A percentile compares a stretch with the other conserved stretches of the same genome.
Evolutionary conservation across 83 land plant species (phyloP).

Genomic region (Diphasiastrum complanatum): DNA sequence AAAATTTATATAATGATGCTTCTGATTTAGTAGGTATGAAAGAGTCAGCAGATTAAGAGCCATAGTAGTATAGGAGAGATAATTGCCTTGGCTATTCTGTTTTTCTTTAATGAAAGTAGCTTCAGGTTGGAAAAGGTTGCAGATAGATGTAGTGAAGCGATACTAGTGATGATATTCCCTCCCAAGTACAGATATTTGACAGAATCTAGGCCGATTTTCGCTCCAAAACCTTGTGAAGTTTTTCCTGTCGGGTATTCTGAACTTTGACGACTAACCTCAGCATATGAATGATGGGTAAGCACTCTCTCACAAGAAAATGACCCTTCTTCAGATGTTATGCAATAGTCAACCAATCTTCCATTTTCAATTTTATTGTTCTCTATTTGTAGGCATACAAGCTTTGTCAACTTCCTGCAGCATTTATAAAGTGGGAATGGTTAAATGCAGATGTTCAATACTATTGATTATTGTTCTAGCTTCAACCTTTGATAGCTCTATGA

Average conservation of each 20-base stretch:
- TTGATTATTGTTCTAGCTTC: background rate
- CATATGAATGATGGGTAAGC: no score
- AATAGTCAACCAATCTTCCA: conserved; percentile 21
- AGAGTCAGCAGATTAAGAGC: no score
- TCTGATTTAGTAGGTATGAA: no score
- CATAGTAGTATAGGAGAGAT: no score
- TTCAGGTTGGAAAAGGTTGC: conserved; percentile 20
- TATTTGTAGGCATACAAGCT: conserved; percentile 12
- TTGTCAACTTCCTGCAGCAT: conserved; percentile 22
- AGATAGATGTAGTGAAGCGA: conserved; percentile 25
- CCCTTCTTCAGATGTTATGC: background rate
- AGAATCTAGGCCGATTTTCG: no score
- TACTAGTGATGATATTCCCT: conserved; percentile 28
- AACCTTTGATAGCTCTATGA: background rate
- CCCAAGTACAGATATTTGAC: conserved; percentile 24
- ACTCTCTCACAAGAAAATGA: background rate
- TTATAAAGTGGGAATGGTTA: no score
- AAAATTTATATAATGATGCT: no score
- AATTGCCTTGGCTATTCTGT: conserved; percentile 30
- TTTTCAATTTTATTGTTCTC: conserved; percentile 35
- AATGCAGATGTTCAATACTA: background rate
- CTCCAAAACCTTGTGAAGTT: no score
- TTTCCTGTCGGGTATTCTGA: no score
- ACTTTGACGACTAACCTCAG: no score
- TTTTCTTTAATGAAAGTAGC: conserved; percentile 29